Evolutionary conservation across 305 asterid genomes (phyloP), one percentile per base, ranked within the genome.

Genomic region (Fraxinus xanthoxyloides): DNA sequence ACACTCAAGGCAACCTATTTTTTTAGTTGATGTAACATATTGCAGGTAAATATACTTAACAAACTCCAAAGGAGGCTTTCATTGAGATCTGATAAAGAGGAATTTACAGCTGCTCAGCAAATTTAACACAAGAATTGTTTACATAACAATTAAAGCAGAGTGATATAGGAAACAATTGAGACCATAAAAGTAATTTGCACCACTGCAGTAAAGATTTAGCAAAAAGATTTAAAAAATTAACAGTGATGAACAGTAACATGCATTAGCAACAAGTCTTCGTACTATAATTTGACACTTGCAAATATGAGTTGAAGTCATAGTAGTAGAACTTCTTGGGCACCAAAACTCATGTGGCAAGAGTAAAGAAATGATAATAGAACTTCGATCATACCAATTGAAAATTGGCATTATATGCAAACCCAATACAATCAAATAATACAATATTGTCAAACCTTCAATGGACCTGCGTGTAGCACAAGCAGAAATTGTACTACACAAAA

Each of bases 301-400:
- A 80, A 67, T 76, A 85, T 63, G 77, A 84, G 87, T 82, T 84
- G 85, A 84, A 78, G 80, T 77, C 74, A 84, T 79, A 85, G 89
- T 89, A 85, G 92, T 82, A 85, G 82, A 77, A 78, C 80, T 84
- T 82, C 87, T 81, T 81, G 84, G 77, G 85, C 75, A 82, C 78
- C 76, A 84, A 38, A 86, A 84, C 83, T 72, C 80, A 81, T 51
- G 80, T 80, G 75, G 83, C 80, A 86, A 77, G 59, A 85, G 56
- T 46, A 79, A 12, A 46, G 86, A 81, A 61, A 75, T 61, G 67
- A 82, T 23, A 24, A 63, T 67, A 79, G 48, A 48, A 76, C 77
- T 23, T 77, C 78, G 78, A 86, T 67, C 63, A 79, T 34, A 56
- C 17, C 82, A 81, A 54, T 34, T 72, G 72, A 40, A 85, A 72